phyloP scores from a whole-genome alignment of 129 eudicot species.

The Escallonia herrerae region DNA sequence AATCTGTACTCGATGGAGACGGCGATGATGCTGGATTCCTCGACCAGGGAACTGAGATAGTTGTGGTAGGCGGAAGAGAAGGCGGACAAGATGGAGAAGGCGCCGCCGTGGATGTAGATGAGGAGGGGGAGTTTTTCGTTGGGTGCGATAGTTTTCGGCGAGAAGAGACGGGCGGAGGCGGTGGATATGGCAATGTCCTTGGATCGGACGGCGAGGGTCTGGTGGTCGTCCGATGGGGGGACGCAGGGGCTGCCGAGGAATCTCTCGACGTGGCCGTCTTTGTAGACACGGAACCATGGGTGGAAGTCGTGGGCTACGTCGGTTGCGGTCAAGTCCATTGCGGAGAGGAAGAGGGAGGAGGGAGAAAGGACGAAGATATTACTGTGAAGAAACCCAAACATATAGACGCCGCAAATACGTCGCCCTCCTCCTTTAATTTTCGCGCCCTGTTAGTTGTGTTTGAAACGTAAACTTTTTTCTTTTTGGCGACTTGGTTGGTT shows the following conservation, averaged over 20 bases:
- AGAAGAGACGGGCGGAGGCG: slow-evolving; percentile 31
- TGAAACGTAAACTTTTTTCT: too few relatives aligned
- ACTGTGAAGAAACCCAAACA: too few relatives aligned
- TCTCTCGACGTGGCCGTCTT: slow-evolving; percentile 32
- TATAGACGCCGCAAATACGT: too few relatives aligned
- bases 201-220: slow-evolving; percentile 26
- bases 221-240: slow-evolving; percentile 22
- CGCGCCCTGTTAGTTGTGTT: too few relatives aligned
- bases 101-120: slow-evolving; percentile 59
- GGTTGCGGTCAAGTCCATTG: neutral
- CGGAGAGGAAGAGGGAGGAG: neutral
- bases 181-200: slow-evolving; percentile 31
- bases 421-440: too few relatives aligned
- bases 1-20: slow-evolving; percentile 47
- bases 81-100: slow-evolving; percentile 36
- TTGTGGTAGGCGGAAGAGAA: slow-evolving; percentile 23
- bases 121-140: slow-evolving; percentile 40
- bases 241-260: neutral
- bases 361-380: neutral
- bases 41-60: slow-evolving; percentile 17
- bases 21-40: slow-evolving; percentile 29
- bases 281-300: slow-evolving; percentile 26
- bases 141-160: slow-evolving; percentile 17
- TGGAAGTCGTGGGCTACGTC: slow-evolving; percentile 2
- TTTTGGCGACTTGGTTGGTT: too few relatives aligned